Evolutionary conservation across 2,329 filamentous ascomycete species (phyloP).

Genomic region (Pseudocercospora fijiensis): DNA sequence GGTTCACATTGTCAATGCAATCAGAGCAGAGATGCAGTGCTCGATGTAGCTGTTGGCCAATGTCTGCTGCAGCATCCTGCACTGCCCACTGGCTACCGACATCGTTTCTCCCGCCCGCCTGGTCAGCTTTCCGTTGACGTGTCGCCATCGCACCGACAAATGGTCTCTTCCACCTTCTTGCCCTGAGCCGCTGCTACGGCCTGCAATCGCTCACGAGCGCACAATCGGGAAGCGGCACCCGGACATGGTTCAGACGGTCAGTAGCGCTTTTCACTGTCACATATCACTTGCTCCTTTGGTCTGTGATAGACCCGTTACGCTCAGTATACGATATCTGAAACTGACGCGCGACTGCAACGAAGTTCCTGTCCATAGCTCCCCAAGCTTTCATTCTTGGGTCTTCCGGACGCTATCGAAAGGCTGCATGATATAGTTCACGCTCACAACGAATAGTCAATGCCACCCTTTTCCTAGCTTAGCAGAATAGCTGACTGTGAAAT

Average conservation of each 20-base stretch:
- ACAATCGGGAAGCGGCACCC: background rate
- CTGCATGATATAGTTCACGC: background rate
- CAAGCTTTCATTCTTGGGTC: background rate
- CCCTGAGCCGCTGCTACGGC: background rate
- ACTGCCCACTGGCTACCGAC: conserved; percentile 1
- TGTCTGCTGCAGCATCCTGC: background rate
- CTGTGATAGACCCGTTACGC: background rate
- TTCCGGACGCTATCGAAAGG: background rate
- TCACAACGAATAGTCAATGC: background rate
- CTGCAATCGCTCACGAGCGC: background rate
- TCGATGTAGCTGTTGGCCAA: background rate
- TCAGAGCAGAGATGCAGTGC: background rate
- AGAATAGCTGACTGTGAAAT: background rate
- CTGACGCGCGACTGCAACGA: background rate
- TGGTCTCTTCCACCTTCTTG: background rate
- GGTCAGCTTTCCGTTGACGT: background rate
- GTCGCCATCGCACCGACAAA: background rate
- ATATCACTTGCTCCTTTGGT: background rate
- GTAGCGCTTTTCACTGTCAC: background rate
- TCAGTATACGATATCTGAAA: background rate
- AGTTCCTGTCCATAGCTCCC: background rate
- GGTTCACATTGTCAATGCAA: background rate
- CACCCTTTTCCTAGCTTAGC: background rate
- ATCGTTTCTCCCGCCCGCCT: background rate
- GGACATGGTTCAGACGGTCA: background rate